A percentile compares a stretch with the other conserved stretches of the same genome.
Evolutionary conservation across 2,329 filamentous ascomycete species (phyloP).

Genomic region (Magnaporthales sp.): DNA sequence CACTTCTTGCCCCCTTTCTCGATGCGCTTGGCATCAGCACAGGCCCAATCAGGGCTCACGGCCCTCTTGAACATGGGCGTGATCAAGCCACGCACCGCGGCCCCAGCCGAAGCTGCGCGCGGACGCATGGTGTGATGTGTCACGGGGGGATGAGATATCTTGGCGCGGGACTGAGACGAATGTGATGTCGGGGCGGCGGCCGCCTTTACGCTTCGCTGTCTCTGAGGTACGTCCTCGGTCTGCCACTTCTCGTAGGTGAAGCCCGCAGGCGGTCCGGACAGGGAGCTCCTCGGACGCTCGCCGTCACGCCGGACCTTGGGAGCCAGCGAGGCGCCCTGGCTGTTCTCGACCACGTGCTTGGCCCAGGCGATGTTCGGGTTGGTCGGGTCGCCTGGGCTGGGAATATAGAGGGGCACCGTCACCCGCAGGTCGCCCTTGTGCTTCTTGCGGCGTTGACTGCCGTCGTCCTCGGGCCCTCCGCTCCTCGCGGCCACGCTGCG

Average conservation of each 20-base stretch:
- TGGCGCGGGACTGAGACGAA: background rate
- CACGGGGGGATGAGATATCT: background rate
- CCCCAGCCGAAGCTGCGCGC: background rate
- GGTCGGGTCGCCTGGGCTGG: background rate
- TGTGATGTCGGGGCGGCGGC: background rate
- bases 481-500: background rate
- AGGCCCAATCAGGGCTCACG: background rate
- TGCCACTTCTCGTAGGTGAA: background rate
- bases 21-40: background rate
- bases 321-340: background rate
- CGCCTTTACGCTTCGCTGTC: background rate
- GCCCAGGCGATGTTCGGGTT: background rate
- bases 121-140: background rate
- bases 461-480: background rate
- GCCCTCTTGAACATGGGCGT: background rate
- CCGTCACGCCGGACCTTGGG: background rate
- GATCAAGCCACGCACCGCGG: background rate
- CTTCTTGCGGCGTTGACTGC: conserved; percentile 9
- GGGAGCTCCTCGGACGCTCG: background rate
- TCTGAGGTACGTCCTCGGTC: background rate
- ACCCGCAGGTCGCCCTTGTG: background rate
- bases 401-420: background rate
- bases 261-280: background rate
- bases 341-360: background rate
- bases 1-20: background rate